phyloP scores from a whole-genome alignment of 441 rosid species.

The Mallotus japonicus region DNA sequence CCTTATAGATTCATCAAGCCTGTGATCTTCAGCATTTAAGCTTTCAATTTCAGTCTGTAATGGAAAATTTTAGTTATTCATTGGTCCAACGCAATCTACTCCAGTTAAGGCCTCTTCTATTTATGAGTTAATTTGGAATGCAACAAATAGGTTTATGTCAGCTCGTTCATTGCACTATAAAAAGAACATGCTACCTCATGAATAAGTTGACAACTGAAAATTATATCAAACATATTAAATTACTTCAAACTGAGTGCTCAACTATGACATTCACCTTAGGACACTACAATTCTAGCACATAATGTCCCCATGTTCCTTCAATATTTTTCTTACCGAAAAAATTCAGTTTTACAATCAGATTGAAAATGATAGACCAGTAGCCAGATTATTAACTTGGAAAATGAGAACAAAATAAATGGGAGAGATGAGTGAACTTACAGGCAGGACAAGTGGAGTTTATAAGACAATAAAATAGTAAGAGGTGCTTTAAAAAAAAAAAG shows the following conservation, averaged over 20 bases:
- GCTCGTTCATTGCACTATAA: background rate
- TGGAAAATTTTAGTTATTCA: background rate
- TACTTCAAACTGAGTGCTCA: background rate
- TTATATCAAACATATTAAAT: background rate
- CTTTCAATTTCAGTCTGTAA: conserved; percentile 55
- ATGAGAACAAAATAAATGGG: background rate
- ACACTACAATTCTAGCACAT: background rate
- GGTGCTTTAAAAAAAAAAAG: too few relatives aligned
- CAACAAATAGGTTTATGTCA: background rate
- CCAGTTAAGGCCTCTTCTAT: background rate
- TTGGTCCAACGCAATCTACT: background rate
- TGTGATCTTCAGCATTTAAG: conserved; percentile 47
- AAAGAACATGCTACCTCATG: background rate
- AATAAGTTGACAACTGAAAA: background rate
- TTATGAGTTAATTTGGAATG: background rate
- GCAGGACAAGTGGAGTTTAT: background rate
- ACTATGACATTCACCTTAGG: background rate
- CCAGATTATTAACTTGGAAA: background rate
- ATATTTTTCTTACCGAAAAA: background rate
- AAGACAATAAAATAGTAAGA: background rate
- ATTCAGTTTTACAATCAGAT: background rate
- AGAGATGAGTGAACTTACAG: conserved; percentile 1
- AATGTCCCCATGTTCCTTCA: background rate
- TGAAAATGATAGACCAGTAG: background rate
- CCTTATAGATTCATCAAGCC: conserved; percentile 70